Evolutionary conservation across 148 eudicot species (phyloP), one percentile per base, ranked within the genome.

Genomic region (Rhododendron mucronatum): DNA sequence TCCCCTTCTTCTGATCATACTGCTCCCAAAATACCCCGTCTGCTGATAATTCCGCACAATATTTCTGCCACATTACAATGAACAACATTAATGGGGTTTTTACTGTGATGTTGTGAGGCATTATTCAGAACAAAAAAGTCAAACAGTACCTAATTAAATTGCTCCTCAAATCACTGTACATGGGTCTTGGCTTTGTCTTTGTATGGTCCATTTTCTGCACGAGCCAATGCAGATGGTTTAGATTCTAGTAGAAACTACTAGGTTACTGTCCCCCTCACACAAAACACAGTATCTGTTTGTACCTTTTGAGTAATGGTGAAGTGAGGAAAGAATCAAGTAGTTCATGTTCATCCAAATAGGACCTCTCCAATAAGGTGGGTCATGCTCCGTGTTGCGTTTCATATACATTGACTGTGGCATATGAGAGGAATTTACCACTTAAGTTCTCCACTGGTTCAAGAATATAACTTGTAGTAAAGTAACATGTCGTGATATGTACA

Each of bases 291-390:
- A 7, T 45, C 15, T 18, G 11, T 14, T 13, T 37, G 80, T 92
- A 96, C 99, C 99, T 96, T 91, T 75, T 78, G 99, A 91, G 74
- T 96, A 96, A 90, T 94, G 92, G 87, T 95, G 89, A 63, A 96
- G 99, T 26, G 99, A 88, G 86, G 99, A 96, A 79, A 96, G 96
- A 86, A 94, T 94, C 95, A 95, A 76, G 90, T 95, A 96, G 85
- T 96, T 96, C 92, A 96, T 94, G 95, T 95, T 94, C 89, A 96
- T 92, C 99, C 99, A 96, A 75, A 96, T 88, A 79, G 99, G 92
- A 26, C 99, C 99, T 87, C 99, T 94, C 99, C 99, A 96, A 85
- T 96, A 95, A 6, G 99, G 99, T 21, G 99, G 90, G 55, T 96
- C 99, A 86, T 96, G 98, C 92, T 96, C 98, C 13, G 99, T 96